Percentiles rank a stretch among this genome's conserved stretches.
phyloP scores from a whole-genome alignment of 2,329 filamentous ascomycete genomes.

The Cercospora beticola region DNA sequence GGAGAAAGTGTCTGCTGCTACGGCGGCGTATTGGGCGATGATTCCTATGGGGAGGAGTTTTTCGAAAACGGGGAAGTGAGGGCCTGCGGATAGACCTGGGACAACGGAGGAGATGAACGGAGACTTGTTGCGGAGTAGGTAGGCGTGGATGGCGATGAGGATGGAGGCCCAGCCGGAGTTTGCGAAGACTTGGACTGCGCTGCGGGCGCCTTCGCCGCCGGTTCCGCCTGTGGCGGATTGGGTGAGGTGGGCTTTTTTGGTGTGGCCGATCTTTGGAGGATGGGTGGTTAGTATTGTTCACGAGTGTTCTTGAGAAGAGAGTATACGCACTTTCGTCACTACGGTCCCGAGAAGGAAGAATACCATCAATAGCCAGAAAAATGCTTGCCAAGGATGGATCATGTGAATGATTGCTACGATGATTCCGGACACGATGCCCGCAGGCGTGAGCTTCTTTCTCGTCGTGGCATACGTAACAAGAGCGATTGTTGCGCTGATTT shows the following conservation, averaged over 20 bases:
- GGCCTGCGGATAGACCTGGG: slow-evolving; percentile 26
- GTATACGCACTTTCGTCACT: slow-evolving; percentile 68
- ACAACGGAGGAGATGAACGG: slow-evolving; percentile 37
- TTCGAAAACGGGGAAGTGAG: slow-evolving; percentile 44
- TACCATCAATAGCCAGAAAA: slow-evolving; percentile 76
- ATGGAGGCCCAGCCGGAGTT: slow-evolving; percentile 80
- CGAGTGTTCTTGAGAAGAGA: background rate
- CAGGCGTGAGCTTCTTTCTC: slow-evolving; percentile 62
- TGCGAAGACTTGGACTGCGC: slow-evolving; percentile 83
- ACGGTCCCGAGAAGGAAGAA: slow-evolving; percentile 86
- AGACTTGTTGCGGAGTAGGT: slow-evolving; percentile 38
- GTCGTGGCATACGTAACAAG: slow-evolving; percentile 55
- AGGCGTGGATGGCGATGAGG: slow-evolving; percentile 54
- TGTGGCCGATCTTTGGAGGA: slow-evolving; percentile 70
- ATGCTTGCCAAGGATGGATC: slow-evolving; percentile 89
- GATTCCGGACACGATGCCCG: slow-evolving; percentile 69
- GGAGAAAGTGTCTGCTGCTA: slow-evolving; percentile 89
- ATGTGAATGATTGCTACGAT: slow-evolving; percentile 78
- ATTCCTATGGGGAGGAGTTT: slow-evolving; percentile 50
- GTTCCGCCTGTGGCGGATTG: slow-evolving; percentile 69
- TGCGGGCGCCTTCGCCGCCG: slow-evolving; percentile 79
- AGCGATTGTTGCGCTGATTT: slow-evolving; percentile 35
- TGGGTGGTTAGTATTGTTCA: slow-evolving; percentile 2
- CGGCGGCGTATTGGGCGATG: slow-evolving; percentile 72
- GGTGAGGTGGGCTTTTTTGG: slow-evolving; percentile 79